phyloP scores from a whole-genome alignment of 2,329 filamentous ascomycete genomes.

The Lecanoromycetidae sp. region DNA sequence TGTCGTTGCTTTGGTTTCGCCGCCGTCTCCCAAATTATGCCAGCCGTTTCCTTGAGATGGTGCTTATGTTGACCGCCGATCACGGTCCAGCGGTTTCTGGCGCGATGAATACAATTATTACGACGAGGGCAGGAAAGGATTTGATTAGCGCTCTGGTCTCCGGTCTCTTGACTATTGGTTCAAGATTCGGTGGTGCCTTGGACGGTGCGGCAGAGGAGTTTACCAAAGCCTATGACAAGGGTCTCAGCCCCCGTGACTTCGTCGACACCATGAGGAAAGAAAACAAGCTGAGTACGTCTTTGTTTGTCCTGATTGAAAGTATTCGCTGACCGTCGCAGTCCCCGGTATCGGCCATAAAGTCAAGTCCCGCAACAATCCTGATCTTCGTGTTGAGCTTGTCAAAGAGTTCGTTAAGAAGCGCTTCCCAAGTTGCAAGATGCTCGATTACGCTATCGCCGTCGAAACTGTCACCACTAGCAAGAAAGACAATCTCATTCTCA shows the following conservation, averaged over 20 bases:
- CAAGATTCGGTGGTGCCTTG: slow-evolving; percentile 94
- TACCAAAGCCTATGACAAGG: slow-evolving; percentile 95
- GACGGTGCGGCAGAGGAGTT: slow-evolving; percentile 98
- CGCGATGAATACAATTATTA: slow-evolving; percentile 99
- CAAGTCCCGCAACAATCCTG: slow-evolving; percentile 99
- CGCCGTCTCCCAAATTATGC: slow-evolving; percentile 90
- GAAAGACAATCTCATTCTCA: slow-evolving; percentile 99
- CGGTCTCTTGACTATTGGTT: slow-evolving; percentile 96
- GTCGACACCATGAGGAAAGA: slow-evolving; percentile 98
- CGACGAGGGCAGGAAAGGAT: slow-evolving; percentile 97
- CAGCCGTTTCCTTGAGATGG: slow-evolving; percentile 99
- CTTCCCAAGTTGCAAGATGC: slow-evolving; percentile 95
- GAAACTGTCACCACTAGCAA: slow-evolving; percentile 98
- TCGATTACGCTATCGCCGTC: slow-evolving; percentile 96
- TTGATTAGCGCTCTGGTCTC: slow-evolving; percentile 89
- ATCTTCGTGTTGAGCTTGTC: slow-evolving; percentile 97
- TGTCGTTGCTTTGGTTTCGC: slow-evolving; percentile 99
- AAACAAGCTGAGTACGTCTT: slow-evolving; percentile 80
- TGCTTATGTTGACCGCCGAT: slow-evolving; percentile 98
- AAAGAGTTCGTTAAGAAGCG: slow-evolving; percentile 97
- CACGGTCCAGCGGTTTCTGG: slow-evolving; percentile 98
- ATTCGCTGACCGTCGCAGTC: slow-evolving; percentile 38
- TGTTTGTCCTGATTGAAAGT: not conserved
- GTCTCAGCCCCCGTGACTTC: slow-evolving; percentile 94
- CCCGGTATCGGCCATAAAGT: slow-evolving; percentile 98